phyloP scores from a whole-genome alignment of 805 yeast genomes.

The Saturnispora hagleri region DNA sequence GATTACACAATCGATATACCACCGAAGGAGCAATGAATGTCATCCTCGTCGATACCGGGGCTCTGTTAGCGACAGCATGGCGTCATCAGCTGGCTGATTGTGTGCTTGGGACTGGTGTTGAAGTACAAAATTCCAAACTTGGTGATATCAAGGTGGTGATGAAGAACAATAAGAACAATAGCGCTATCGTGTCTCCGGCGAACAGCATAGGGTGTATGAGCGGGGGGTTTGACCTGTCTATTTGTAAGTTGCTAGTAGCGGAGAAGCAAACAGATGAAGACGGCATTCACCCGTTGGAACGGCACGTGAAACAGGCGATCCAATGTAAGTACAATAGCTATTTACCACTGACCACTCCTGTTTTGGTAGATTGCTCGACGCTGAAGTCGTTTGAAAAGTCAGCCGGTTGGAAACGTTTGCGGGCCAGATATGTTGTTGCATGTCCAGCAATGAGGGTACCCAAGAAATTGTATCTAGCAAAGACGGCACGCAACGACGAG shows the following conservation, averaged over 20 bases:
- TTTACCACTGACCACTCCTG: slow-evolving; percentile 24
- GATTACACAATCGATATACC: background rate
- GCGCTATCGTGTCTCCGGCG: slow-evolving; percentile 41
- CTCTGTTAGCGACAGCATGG: background rate
- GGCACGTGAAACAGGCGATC: slow-evolving; percentile 7
- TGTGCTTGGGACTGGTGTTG: background rate
- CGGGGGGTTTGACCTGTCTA: slow-evolving; percentile 40
- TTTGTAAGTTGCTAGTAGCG: slow-evolving; percentile 24
- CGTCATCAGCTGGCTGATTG: background rate
- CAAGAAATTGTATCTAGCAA: slow-evolving; percentile 10
- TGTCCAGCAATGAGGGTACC: slow-evolving; percentile 36
- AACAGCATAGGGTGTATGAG: slow-evolving; percentile 41
- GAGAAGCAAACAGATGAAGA: background rate
- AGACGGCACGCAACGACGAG: slow-evolving; percentile 6
- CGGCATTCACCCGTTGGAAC: slow-evolving; percentile 20
- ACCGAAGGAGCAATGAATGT: background rate
- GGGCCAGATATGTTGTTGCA: slow-evolving; percentile 27
- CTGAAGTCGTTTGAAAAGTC: slow-evolving; percentile 15
- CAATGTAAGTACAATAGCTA: slow-evolving; percentile 23
- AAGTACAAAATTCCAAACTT: background rate
- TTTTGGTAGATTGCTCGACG: slow-evolving; percentile 24
- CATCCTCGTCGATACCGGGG: background rate
- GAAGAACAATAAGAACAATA: background rate
- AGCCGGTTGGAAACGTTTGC: slow-evolving; percentile 23
- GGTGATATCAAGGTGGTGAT: background rate